Base-by-base conservation (phyloP, 164 flowering plant genomes). In the Chimonanthus salicifolius region DNA sequence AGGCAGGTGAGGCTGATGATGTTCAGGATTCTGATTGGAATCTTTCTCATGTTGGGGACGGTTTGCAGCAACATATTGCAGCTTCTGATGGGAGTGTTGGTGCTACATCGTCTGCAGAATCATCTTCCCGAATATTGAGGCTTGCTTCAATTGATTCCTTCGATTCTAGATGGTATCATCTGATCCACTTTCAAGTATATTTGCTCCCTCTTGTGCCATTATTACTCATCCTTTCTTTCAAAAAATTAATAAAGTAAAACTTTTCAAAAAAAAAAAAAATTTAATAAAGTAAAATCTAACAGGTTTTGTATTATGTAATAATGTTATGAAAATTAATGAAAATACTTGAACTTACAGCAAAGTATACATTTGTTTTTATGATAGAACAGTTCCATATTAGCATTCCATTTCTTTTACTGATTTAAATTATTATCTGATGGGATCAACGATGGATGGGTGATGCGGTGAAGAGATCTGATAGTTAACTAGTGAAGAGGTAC, bases 61-160 rank as follows among this genome's bases (percentile, higher is more conserved):
- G 85, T 76, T 77, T 81, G 16, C 71, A 72, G 7, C 82, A 73
- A 72, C 71, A 72, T 62, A 82, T 68, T 79, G 45, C 50, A 33
- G 63, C 7, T 43, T 62, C 33, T 18, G 92, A 87, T 76, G 94
- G 84, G 46, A 82, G 68, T 71, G 74, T 77, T 76, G 90, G 81
- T 64, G 83, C 84, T 4, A 70, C 94, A 60, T 85, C 96, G 16
- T 83, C 94, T 58, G 84, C 92, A 45, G 97, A 92, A 75, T 78
- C 82, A 54, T 67, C 87, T 69, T 85, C 81, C 47, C 87, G 82
- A 78, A 78, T 96, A 48, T 86, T 94, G 45, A 85, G 96, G 76
- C 91, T 94, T 73, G 97, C 99, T 73, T 94, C 99, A 11, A 96
- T 96, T 44, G 99, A 96, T 74, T 96, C 99, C 16, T 96, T 89